phyloP scores from a whole-genome alignment of 2,329 filamentous ascomycete species.

The Penicillium corylophilum region DNA sequence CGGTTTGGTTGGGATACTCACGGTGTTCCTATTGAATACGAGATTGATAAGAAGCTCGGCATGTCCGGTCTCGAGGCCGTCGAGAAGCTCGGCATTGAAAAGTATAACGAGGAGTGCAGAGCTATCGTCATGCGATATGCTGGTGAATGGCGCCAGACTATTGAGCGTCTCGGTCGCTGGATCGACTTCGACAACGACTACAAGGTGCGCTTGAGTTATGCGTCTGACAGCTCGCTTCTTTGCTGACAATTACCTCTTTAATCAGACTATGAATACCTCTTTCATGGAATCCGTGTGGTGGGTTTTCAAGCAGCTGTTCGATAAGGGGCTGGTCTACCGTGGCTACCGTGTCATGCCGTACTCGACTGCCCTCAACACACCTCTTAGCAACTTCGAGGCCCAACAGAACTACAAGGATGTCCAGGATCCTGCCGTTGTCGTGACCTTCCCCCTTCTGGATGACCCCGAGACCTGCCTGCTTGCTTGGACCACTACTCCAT shows the following conservation, averaged over 20 bases:
- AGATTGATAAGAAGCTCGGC: slow-evolving; percentile 94
- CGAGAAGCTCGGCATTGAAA: slow-evolving; percentile 77
- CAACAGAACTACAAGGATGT: slow-evolving; percentile 94
- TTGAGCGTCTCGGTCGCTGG: slow-evolving; percentile 88
- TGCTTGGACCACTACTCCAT: slow-evolving; percentile 87
- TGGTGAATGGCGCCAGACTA: slow-evolving; percentile 80
- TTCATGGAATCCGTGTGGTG: slow-evolving; percentile 94
- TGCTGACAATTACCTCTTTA: neutral
- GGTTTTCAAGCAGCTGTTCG: slow-evolving; percentile 91
- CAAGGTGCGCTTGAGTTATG: slow-evolving; percentile 57
- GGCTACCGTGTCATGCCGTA: slow-evolving; percentile 94
- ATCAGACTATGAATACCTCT: slow-evolving; percentile 81
- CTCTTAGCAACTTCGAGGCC: slow-evolving; percentile 89
- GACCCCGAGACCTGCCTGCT: slow-evolving; percentile 74
- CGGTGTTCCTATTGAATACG: slow-evolving; percentile 90
- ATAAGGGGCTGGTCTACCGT: slow-evolving; percentile 86
- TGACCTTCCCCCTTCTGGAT: slow-evolving; percentile 79
- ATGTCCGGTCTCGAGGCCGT: slow-evolving; percentile 87
- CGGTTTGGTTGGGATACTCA: slow-evolving; percentile 96
- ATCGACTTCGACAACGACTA: slow-evolving; percentile 98
- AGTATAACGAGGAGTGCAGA: slow-evolving; percentile 88
- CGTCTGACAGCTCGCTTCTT: neutral
- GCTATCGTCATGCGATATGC: slow-evolving; percentile 92
- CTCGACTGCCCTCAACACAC: slow-evolving; percentile 84
- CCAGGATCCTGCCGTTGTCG: slow-evolving; percentile 84